Evolutionary conservation across 2,329 filamentous ascomycete species (phyloP).

Genomic region (Colletotrichum lini): DNA sequence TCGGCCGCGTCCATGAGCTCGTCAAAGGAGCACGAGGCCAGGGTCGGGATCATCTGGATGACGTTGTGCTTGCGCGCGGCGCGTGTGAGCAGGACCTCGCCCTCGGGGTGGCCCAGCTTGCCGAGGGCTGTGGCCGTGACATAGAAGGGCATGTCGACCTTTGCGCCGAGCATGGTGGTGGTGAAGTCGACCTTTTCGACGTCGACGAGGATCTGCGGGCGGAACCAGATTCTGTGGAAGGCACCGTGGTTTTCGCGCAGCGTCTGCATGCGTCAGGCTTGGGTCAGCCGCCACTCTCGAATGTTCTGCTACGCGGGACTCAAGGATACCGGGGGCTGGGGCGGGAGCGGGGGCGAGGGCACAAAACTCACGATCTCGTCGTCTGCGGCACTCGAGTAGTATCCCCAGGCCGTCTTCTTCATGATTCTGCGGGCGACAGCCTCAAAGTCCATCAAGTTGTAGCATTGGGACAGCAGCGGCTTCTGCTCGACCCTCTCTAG

Average conservation of each 20-base stretch:
- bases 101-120: constrained; percentile 93
- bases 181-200: constrained; percentile 89
- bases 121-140: constrained; percentile 96
- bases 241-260: constrained; percentile 95
- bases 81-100: constrained; percentile 90
- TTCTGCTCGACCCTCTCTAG: constrained; percentile 81
- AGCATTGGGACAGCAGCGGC: constrained; percentile 88
- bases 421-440: constrained; percentile 89
- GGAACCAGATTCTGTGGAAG: constrained; percentile 98
- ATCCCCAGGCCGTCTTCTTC: constrained; percentile 98
- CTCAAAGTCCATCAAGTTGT: constrained; percentile 97
- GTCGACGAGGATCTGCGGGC: constrained; percentile 88
- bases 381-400: constrained; percentile 94
- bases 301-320: background rate
- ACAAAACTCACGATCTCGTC: constrained; percentile 81
- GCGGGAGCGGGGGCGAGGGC: background rate
- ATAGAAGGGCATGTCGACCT: constrained; percentile 90
- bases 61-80: constrained; percentile 89
- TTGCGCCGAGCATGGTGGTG: constrained; percentile 94
- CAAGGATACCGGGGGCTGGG: no score
- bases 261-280: constrained; percentile 68
- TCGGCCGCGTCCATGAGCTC: constrained; percentile 91
- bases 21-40: constrained; percentile 97
- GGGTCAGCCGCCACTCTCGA: constrained; percentile 42
- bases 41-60: constrained; percentile 97